Evolutionary conservation across 306 rosid species (phyloP).

Genomic region (Medicago truncatula): MtrunA17r5.0-ANR NC_053042.1:10593001-10593500

Average conservation of each 20-base stretch:
- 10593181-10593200: not conserved
- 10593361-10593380: not conserved
- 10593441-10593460: not conserved
- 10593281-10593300: not conserved
- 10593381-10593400: not conserved
- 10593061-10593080: constrained; percentile 95
- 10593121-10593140: constrained; percentile 67
- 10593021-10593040: constrained; percentile 95
- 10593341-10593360: not conserved
- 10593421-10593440: not conserved
- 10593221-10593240: not conserved
- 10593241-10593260: not conserved
- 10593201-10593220: not conserved
- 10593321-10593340: not conserved
- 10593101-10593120: constrained; percentile 97
- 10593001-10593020: constrained; percentile 86
- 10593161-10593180: not conserved
- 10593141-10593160: constrained; percentile 27
- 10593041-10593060: constrained; percentile 95
- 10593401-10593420: not conserved
- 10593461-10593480: constrained; percentile 23
- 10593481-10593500: constrained; percentile 18
- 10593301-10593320: not conserved
- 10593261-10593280: not conserved
- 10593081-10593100: constrained; percentile 67